Percentiles rank a stretch among this genome's conserved stretches.
phyloP scores from a whole-genome alignment of 257 asterid species.

The Ajuga chamaepitys region DNA sequence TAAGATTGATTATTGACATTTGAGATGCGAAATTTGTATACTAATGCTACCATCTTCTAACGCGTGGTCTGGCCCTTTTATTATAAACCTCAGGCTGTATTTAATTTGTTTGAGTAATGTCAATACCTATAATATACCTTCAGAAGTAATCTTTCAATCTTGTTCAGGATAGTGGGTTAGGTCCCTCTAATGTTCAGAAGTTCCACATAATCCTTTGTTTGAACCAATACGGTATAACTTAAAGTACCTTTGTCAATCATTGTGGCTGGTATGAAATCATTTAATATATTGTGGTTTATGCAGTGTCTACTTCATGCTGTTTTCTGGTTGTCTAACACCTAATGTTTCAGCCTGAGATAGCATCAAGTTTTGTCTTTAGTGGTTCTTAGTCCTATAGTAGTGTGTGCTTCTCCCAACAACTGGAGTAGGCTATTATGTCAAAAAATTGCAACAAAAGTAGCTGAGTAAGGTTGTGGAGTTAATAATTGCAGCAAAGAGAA shows the following conservation, averaged over 20 bases:
- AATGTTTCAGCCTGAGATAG: background rate
- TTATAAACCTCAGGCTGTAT: background rate
- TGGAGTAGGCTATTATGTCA: constrained; percentile 1
- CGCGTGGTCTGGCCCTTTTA: background rate
- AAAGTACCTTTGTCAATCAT: background rate
- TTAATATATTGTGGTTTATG: background rate
- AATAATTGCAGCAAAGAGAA: too few species aligned
- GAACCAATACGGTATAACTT: background rate
- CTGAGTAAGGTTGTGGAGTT: background rate
- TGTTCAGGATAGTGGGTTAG: background rate
- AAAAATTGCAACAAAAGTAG: background rate
- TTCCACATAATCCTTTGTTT: background rate
- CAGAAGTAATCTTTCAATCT: background rate
- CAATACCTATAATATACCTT: background rate
- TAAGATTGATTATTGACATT: constrained; percentile 14
- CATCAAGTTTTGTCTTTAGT: background rate
- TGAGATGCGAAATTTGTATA: background rate
- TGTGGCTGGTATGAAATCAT: background rate
- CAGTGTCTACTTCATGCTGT: background rate
- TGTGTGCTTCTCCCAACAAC: background rate
- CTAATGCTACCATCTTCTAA: constrained; percentile 4
- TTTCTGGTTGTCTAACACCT: background rate
- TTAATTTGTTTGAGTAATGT: background rate
- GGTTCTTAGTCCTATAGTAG: background rate
- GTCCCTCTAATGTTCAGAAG: background rate